Percentiles rank a stretch among this genome's conserved stretches.
phyloP scores from a whole-genome alignment of 805 yeast genomes.

The Candida nanaspora region DNA sequence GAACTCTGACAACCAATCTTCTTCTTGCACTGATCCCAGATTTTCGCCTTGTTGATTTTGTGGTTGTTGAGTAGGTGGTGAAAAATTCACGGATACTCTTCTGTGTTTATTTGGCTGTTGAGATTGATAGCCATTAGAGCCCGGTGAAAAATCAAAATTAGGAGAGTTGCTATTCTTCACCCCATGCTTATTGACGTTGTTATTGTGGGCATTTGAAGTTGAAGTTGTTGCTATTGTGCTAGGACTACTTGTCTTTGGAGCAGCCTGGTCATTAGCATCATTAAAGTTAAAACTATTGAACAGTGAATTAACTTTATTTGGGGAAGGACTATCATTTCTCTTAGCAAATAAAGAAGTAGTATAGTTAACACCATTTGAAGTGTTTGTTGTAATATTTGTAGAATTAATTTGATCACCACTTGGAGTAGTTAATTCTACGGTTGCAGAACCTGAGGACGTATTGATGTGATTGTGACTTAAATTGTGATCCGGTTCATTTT shows the following conservation, averaged over 20 bases:
- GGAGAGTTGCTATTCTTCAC: neutral
- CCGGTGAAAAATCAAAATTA: neutral
- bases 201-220: too few species aligned
- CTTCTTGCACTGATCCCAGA: conserved; percentile 13
- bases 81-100: conserved; percentile 1
- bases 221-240: neutral
- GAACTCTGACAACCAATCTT: conserved; percentile 67
- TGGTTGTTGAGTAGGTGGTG: conserved; percentile 12
- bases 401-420: conserved; percentile 4
- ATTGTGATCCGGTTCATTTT: neutral
- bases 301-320: neutral
- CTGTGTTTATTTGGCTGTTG: conserved; percentile 1
- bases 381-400: too few species aligned
- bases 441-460: too few species aligned
- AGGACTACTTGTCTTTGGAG: too few species aligned
- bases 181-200: too few species aligned
- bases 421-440: conserved; percentile 6
- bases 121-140: neutral
- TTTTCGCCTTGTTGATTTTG: neutral
- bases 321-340: neutral
- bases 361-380: too few species aligned
- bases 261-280: neutral
- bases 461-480: too few species aligned
- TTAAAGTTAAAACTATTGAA: neutral
- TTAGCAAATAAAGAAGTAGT: neutral